Conservation (phyloP, 1,284 basidiomycete species). For the Exsudoporus floridanus region DNA sequence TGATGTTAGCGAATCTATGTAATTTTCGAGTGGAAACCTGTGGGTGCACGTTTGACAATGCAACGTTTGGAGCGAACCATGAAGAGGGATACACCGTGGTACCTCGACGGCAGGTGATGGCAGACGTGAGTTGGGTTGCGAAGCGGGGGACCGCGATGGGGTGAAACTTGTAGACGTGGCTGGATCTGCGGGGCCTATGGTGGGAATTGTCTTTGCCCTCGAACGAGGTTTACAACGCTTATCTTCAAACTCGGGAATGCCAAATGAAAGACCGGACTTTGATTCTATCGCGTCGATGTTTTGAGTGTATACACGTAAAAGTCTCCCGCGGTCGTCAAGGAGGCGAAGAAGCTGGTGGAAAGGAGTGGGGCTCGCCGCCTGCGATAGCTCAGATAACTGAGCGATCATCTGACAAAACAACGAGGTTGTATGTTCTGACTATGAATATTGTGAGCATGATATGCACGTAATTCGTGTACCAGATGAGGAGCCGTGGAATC, state of each 20-base stretch:
- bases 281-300: conserved; percentile 91
- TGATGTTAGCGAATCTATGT: conserved; percentile 54
- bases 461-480: conserved; percentile 1
- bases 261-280: conserved; percentile 81
- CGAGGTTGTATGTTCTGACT: conserved; percentile 73
- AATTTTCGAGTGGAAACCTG: conserved; percentile 61
- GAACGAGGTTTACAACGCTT: conserved; percentile 51
- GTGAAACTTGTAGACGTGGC: conserved; percentile 15
- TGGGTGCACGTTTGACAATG: conserved; percentile 82
- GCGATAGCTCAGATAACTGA: conserved; percentile 72
- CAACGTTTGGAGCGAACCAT: conserved; percentile 80
- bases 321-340: conserved; percentile 74
- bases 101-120: conserved; percentile 49
- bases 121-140: conserved; percentile 34
- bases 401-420: conserved; percentile 90
- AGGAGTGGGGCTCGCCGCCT: conserved; percentile 73
- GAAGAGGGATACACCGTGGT: conserved; percentile 85
- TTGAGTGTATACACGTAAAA: conserved; percentile 91
- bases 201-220: conserved; percentile 36
- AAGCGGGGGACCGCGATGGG: conserved; percentile 19
- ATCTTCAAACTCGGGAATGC: conserved; percentile 62
- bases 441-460: conserved; percentile 26
- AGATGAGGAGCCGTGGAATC: not conserved
- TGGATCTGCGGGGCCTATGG: conserved; percentile 17
- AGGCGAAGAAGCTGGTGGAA: conserved; percentile 79